Evolutionary conservation across 2,329 filamentous ascomycete species (phyloP).

Genomic region (Aspergillus sp.): DNA sequence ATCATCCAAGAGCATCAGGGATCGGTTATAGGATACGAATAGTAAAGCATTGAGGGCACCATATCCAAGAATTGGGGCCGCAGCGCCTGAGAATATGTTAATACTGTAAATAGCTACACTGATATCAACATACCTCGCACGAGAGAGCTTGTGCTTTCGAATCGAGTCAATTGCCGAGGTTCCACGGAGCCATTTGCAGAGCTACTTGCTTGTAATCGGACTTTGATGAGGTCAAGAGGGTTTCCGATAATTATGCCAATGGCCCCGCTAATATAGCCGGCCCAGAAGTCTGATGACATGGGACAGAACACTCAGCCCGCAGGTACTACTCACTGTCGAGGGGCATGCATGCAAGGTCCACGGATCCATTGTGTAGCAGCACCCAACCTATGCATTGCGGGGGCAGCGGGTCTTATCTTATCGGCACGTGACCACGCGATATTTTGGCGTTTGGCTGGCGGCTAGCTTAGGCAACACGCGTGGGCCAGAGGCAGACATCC

Average conservation of each 20-base stretch:
- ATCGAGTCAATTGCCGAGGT: conserved; percentile 27
- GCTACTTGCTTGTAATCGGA: conserved; percentile 70
- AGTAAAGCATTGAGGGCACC: conserved; percentile 87
- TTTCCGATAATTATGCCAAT: conserved; percentile 87
- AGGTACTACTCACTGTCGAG: not conserved
- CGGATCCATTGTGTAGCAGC: not conserved
- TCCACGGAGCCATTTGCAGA: conserved; percentile 24
- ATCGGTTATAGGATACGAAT: conserved; percentile 87
- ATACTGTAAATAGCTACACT: not conserved
- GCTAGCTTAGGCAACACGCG: conserved; percentile 21
- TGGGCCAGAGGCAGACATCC: not conserved
- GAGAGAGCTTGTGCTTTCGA: conserved; percentile 37
- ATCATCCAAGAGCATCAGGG: conserved; percentile 61
- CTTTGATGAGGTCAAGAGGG: conserved; percentile 77
- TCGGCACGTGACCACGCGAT: conserved; percentile 33
- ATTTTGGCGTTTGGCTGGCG: conserved; percentile 32
- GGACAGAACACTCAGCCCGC: not conserved
- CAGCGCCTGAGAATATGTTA: conserved; percentile 57
- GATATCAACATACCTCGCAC: conserved; percentile 35
- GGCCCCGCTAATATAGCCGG: conserved; percentile 84
- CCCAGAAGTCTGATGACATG: conserved; percentile 92
- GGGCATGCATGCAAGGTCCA: not conserved
- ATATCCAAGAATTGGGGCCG: conserved; percentile 84
- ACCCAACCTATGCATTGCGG: conserved; percentile 4
- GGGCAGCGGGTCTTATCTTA: not conserved